Base-by-base conservation (phyloP, 208 protist genomes). In the Acanthamoeba healyi region DNA sequence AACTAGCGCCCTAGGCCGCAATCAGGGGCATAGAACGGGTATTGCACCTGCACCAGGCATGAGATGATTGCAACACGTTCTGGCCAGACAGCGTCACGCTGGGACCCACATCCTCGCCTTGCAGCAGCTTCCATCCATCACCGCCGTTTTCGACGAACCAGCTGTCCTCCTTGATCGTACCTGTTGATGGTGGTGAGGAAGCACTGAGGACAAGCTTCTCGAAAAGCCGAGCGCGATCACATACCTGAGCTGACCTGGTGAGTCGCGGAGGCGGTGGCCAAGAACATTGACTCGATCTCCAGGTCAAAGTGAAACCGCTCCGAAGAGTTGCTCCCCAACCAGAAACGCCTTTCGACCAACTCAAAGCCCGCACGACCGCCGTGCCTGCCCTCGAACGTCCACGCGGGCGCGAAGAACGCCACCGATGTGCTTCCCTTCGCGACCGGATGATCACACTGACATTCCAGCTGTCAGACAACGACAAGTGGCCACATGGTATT, bases 351-450 rank as follows among this genome's bases (percentile, higher is more conserved):
- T 32, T 94, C 89, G 19, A 94, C 70, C 14, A 38, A 12, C 61
- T 94, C 89, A 49, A 82, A 94, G 26, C 61, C 65, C 49, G 22
- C 40, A 51, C 67, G 24, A 12, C 70, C 89, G 22, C 77, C 92
- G 24, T 44, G 94, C 32, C 81, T 38, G 92, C 92, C 81, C 58
- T 99, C 98, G 79, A 96, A 95, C 51, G 98, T 98, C 98, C 98
- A 99, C 3, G 93, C 98, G 19, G 98, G 98, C 9, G 98, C 98
- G 93, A 99, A 99, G 42, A 99, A 94, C 9, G 97, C 98, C 0
- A 97, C 95, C 4, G 97, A 98, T 36, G 98, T 95, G 12, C 54
- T 22, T 38, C 65, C 14, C 94, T 96, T 42, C 3, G 40, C 26
- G 24, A n/a, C n/a, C n/a, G 14, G 15, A 17, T 56, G 12, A 56